phyloP scores from a whole-genome alignment of 768 basidiomycete species.

The Suillus bovinus region DNA sequence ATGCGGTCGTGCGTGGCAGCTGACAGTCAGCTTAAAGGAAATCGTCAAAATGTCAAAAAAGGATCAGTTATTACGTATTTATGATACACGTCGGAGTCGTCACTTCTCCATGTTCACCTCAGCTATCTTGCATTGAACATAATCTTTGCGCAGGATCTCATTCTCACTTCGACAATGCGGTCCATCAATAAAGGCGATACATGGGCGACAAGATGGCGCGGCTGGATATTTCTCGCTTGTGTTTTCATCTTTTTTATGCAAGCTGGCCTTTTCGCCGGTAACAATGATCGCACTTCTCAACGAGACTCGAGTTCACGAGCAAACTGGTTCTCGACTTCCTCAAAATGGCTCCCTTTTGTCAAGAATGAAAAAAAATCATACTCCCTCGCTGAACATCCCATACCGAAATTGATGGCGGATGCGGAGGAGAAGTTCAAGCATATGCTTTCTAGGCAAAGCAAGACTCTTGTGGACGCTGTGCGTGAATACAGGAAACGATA shows the following conservation, averaged over 20 bases:
- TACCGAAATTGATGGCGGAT: slow-evolving; percentile 78
- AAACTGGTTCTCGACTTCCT: slow-evolving; percentile 21
- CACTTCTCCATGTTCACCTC: not conserved
- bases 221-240: slow-evolving; percentile 42
- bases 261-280: slow-evolving; percentile 46
- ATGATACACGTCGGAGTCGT: not conserved
- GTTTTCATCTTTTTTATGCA: slow-evolving; percentile 51
- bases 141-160: not conserved
- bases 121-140: not conserved
- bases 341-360: slow-evolving; percentile 24
- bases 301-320: not conserved
- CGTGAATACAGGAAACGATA: slow-evolving; percentile 81
- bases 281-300: slow-evolving; percentile 19
- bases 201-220: slow-evolving; percentile 18
- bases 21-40: not conserved
- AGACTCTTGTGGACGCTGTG: slow-evolving; percentile 76
- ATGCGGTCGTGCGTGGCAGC: not conserved
- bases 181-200: slow-evolving; percentile 12
- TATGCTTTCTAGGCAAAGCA: slow-evolving; percentile 74
- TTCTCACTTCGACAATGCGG: slow-evolving; percentile 18
- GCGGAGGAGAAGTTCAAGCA: slow-evolving; percentile 74
- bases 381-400: slow-evolving; percentile 64
- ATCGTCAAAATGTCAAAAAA: not conserved
- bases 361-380: slow-evolving; percentile 6
- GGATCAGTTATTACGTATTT: not conserved